These are phyloP conservation scores for Holtermanniella nyarrowii DNA, from an alignment of 768 basidiomycete genomes.

Conservation along the genomic window DNA sequence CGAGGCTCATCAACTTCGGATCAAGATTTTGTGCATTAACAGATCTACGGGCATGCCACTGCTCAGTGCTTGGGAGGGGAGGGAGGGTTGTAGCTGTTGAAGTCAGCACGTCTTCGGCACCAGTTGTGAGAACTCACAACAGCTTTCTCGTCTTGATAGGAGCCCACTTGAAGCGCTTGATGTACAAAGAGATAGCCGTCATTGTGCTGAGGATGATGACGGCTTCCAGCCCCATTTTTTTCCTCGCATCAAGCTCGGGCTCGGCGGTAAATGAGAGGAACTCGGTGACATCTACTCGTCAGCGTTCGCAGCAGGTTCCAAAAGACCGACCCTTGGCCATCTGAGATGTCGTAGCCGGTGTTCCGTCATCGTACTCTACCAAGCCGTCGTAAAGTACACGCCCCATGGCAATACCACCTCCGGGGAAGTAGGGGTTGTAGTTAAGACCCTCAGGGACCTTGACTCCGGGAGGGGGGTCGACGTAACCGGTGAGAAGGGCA, in stretches of 20 bases:
- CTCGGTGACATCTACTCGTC: conserved; percentile 82
- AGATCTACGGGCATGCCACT: no score
- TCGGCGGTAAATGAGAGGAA: conserved; percentile 97
- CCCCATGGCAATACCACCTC: conserved; percentile 97
- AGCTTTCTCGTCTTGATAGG: conserved; percentile 89
- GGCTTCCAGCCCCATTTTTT: conserved; percentile 92
- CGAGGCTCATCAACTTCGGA: no score
- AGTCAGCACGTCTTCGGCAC: background rate
- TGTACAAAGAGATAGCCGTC: conserved; percentile 67
- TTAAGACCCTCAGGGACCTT: conserved; percentile 72
- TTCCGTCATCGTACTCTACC: conserved; percentile 94
- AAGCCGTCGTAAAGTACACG: conserved; percentile 90
- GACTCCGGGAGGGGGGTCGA: conserved; percentile 73
- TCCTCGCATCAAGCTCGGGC: conserved; percentile 94
- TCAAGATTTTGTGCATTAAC: no score
- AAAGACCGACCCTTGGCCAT: conserved; percentile 99
- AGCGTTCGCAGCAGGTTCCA: no score
- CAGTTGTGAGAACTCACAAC: conserved; percentile 47
- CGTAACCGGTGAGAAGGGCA: conserved; percentile 90
- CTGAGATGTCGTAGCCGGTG: conserved; percentile 91
- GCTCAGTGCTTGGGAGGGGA: no score
- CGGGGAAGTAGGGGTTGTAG: conserved; percentile 88
- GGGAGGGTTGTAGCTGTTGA: background rate
- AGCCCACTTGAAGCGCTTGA: conserved; percentile 94
- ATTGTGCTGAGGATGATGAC: conserved; percentile 83